These are phyloP conservation scores for Daphne laureola DNA, from an alignment of 441 rosid species.

Conservation along the genomic window DNA sequence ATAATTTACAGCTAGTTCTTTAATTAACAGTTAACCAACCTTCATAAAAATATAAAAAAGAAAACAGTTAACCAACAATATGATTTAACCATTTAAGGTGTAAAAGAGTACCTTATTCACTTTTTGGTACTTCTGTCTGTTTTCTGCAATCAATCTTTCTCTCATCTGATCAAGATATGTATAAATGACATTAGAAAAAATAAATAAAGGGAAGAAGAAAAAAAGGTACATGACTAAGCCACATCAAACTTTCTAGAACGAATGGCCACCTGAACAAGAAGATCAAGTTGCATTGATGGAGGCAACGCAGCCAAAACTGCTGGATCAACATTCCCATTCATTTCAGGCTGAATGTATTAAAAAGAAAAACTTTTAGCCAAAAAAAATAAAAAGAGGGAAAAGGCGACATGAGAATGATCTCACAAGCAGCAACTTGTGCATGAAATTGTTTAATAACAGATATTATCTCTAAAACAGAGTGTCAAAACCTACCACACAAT, in stretches of 20 bases:
- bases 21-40: no score
- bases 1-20: no score
- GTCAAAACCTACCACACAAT: no score
- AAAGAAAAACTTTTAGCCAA: no score
- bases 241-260: conserved; percentile 10
- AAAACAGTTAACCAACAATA: no score
- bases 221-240: conserved; percentile 9
- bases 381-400: no score
- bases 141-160: conserved; percentile 95
- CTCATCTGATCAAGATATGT: conserved; percentile 54
- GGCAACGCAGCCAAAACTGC: conserved; percentile 93
- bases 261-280: conserved; percentile 71
- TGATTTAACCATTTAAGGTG: neutral
- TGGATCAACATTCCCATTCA: conserved; percentile 74
- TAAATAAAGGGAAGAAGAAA: conserved; percentile 17
- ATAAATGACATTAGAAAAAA: conserved; percentile 12
- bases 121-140: conserved; percentile 91
- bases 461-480: no score
- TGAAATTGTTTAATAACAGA: no score
- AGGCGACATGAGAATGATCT: no score
- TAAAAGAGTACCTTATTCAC: conserved; percentile 69
- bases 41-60: no score
- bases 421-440: no score
- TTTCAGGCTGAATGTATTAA: conserved; percentile 48
- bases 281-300: conserved; percentile 95